These are phyloP conservation scores for Arabidopsis lyrata DNA, from an alignment of 441 rosid species.

Conservation along the genomic window DNA sequence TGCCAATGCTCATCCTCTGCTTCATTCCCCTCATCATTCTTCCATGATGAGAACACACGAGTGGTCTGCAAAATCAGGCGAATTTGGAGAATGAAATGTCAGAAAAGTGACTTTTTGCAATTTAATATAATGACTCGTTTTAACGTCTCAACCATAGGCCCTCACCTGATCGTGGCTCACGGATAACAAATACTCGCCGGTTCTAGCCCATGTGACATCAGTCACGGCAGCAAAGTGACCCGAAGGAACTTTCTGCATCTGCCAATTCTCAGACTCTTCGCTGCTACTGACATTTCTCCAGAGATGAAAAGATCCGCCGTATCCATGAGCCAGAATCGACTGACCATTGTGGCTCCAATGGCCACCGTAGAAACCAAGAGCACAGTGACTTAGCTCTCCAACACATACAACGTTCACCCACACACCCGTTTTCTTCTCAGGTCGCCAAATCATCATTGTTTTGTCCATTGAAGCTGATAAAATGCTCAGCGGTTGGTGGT, in stretches of 20 bases:
- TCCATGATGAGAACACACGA: slow-evolving; percentile 91
- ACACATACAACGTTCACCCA: slow-evolving; percentile 99
- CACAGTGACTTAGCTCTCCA: slow-evolving; percentile 97
- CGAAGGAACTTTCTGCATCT: slow-evolving; percentile 87
- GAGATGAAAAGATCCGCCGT: slow-evolving; percentile 89
- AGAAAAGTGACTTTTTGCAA: neutral
- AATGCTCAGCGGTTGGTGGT: slow-evolving; percentile 73
- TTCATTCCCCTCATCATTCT: slow-evolving; percentile 49
- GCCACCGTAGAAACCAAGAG: slow-evolving; percentile 97
- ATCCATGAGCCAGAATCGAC: slow-evolving; percentile 89
- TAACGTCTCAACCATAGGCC: neutral
- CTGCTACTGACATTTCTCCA: slow-evolving; percentile 76
- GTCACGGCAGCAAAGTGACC: slow-evolving; percentile 92
- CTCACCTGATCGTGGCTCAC: slow-evolving; percentile 96
- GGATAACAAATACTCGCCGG: slow-evolving; percentile 76
- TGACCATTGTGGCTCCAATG: slow-evolving; percentile 82
- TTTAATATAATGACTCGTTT: neutral
- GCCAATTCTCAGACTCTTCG: slow-evolving; percentile 71
- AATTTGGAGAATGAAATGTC: slow-evolving; percentile 11
- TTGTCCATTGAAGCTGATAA: slow-evolving; percentile 98
- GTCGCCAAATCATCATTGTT: slow-evolving; percentile 99
- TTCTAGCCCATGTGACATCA: slow-evolving; percentile 84
- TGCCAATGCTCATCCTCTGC: slow-evolving; percentile 67
- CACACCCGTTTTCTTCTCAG: slow-evolving; percentile 82
- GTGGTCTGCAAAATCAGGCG: slow-evolving; percentile 66